These are phyloP conservation scores for Ceratocystis papillata DNA, from an alignment of 2,329 filamentous ascomycete species.

Conservation along the genomic window DNA sequence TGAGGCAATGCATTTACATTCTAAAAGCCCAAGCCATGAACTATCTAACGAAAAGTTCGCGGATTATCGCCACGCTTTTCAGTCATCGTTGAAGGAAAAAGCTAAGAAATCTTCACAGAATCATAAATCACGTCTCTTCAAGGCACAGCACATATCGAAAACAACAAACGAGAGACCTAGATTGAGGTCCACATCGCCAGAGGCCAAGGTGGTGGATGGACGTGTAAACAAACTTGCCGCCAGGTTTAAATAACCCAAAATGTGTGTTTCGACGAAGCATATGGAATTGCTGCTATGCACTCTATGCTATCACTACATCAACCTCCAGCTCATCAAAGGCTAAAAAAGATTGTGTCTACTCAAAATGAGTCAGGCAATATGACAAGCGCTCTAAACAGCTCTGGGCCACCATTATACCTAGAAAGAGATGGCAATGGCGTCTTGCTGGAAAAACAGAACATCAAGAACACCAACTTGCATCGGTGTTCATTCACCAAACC, in stretches of 20 bases:
- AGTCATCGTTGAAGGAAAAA: neutral
- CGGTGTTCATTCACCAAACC: constrained; percentile 1
- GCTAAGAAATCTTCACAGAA: neutral
- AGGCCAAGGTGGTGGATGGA: neutral
- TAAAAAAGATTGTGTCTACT: no score
- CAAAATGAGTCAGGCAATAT: neutral
- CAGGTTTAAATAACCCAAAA: neutral
- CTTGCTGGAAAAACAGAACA: constrained; percentile 8
- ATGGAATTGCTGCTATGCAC: neutral
- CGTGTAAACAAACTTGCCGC: neutral
- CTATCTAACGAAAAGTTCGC: neutral
- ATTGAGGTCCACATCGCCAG: neutral
- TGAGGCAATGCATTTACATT: neutral
- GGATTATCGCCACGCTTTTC: neutral
- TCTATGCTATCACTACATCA: neutral
- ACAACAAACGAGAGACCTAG: neutral
- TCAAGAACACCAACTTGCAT: constrained; percentile 6
- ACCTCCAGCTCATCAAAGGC: neutral
- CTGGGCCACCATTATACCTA: neutral
- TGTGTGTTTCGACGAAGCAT: neutral
- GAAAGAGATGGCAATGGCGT: neutral
- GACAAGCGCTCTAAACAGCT: neutral
- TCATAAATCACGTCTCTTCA: neutral
- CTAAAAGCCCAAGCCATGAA: neutral
- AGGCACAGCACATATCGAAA: neutral